phyloP scores from a whole-genome alignment of 331 rosid genomes.

The Pyracantha coccinea region DNA sequence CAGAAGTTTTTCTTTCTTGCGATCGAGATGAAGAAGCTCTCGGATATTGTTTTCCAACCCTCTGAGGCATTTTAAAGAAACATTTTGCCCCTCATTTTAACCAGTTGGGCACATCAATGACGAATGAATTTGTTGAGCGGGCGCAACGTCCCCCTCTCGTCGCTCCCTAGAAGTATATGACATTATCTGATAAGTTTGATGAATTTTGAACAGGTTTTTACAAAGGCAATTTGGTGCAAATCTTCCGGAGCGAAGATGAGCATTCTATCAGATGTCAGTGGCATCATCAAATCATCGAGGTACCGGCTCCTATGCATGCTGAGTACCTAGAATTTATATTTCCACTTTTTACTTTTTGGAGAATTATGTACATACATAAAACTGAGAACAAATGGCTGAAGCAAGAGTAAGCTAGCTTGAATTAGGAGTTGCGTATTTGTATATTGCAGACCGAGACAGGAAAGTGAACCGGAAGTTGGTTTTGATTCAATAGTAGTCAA shows the following conservation, averaged over 20 bases:
- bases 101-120: no score
- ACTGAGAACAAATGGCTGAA: no score
- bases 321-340: not conserved
- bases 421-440: not conserved
- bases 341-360: not conserved
- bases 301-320: not conserved
- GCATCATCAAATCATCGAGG: conserved; percentile 61
- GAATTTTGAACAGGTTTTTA: not conserved
- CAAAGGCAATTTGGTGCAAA: conserved; percentile 15
- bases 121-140: no score
- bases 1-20: no score
- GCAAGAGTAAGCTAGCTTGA: not conserved
- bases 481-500: not conserved
- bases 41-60: no score
- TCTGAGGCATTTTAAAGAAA: no score
- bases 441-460: not conserved
- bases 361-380: not conserved
- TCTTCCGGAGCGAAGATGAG: conserved; percentile 26
- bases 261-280: conserved; percentile 42
- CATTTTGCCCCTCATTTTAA: no score
- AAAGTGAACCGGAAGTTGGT: not conserved
- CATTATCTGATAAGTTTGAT: not conserved
- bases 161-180: not conserved
- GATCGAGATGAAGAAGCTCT: no score
- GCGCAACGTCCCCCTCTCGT: no score